A percentile compares a stretch with the other conserved stretches of the same genome.
Conservation (phyloP, 495 filamentous ascomycete species). For the Trichocladium uniseriatum region DNA sequence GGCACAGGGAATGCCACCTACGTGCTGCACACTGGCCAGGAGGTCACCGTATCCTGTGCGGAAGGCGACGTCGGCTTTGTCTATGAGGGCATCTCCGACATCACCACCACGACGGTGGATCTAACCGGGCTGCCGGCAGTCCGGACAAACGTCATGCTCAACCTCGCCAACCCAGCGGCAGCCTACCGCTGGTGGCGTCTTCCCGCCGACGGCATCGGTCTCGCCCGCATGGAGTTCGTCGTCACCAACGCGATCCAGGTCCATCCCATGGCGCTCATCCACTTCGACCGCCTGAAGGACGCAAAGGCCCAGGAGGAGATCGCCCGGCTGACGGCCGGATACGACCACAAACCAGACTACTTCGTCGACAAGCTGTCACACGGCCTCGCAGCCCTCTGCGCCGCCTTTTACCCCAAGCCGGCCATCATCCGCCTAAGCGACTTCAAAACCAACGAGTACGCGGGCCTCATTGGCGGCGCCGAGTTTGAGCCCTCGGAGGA, state of each 20-base stretch:
- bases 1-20: conserved; percentile 28
- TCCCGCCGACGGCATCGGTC: conserved; percentile 20
- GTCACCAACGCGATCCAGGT: conserved; percentile 22
- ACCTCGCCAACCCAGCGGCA: conserved; percentile 27
- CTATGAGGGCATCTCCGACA: conserved; percentile 26
- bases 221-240: conserved; percentile 21
- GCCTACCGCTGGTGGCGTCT: conserved; percentile 27
- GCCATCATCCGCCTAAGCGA: conserved; percentile 32
- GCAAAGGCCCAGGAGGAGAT: conserved; percentile 21
- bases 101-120: conserved; percentile 22
- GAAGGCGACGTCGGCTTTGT: conserved; percentile 31
- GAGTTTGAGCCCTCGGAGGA: conserved; percentile 31
- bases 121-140: conserved; percentile 6
- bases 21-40: conserved; percentile 28
- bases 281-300: conserved; percentile 24
- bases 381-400: conserved; percentile 30
- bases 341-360: conserved; percentile 28
- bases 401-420: conserved; percentile 25
- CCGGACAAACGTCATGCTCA: conserved; percentile 14
- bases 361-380: conserved; percentile 32
- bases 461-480: conserved; percentile 28
- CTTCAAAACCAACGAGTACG: conserved; percentile 37
- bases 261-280: conserved; percentile 30
- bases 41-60: conserved; percentile 32
- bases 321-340: conserved; percentile 21